These are phyloP conservation scores for Solanum microdontum DNA, from an alignment of 257 asterid genomes.

Conservation along the genomic window DNA sequence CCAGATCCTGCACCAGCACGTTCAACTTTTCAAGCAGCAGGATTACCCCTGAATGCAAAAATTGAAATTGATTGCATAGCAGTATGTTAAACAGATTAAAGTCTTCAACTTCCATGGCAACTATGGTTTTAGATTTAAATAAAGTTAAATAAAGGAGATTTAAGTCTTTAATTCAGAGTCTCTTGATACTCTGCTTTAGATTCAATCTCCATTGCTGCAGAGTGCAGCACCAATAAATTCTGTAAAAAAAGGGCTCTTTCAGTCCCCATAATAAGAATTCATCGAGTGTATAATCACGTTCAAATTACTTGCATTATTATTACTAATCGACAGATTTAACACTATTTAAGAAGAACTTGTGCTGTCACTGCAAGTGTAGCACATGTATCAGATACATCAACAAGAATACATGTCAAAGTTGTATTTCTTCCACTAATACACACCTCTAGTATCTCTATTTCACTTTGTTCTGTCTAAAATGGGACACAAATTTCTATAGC, in stretches of 20 bases:
- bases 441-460: background rate
- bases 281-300: background rate
- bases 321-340: background rate
- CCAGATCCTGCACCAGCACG: slow-evolving; percentile 85
- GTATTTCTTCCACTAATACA: background rate
- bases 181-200: background rate
- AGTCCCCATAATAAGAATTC: background rate
- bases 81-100: slow-evolving; percentile 5
- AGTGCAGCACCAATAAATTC: background rate
- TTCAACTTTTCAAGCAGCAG: slow-evolving; percentile 85
- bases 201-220: background rate
- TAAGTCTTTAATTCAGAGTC: background rate
- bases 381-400: background rate
- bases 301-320: background rate
- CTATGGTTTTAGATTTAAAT: background rate
- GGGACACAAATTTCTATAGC: background rate
- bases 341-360: no score
- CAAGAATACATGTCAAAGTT: background rate
- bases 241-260: background rate
- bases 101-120: background rate
- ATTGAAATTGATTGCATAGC: slow-evolving; percentile 88
- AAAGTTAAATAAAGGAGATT: background rate
- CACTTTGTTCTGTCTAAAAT: background rate
- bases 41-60: slow-evolving; percentile 68
- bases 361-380: no score